Conservation (phyloP, 2,329 filamentous ascomycete species). For the Teratosphaeriaceae sp. region DNA sequence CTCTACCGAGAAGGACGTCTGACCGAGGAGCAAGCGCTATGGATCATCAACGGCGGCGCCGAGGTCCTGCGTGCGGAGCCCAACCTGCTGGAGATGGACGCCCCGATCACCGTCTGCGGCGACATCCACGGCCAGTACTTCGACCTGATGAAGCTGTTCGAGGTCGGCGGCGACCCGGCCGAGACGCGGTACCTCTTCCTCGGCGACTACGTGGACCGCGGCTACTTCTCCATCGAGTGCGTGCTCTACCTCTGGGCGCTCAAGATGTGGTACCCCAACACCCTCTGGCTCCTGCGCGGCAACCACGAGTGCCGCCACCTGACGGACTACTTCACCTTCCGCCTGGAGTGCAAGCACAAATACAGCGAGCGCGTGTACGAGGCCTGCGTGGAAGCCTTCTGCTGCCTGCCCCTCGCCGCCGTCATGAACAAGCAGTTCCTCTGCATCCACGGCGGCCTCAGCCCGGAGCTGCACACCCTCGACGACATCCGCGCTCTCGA, state of each 20-base stretch:
- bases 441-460: constrained; percentile 94
- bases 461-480: constrained; percentile 89
- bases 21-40: constrained; percentile 95
- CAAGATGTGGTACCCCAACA: constrained; percentile 99
- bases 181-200: constrained; percentile 97
- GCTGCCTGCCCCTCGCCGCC: constrained; percentile 82
- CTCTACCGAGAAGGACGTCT: constrained; percentile 96
- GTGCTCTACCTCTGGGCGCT: constrained; percentile 96
- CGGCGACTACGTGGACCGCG: constrained; percentile 95
- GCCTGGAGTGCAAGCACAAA: constrained; percentile 99
- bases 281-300: constrained; percentile 90
- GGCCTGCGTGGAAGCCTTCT: constrained; percentile 98
- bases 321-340: constrained; percentile 99
- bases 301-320: constrained; percentile 99
- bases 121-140: constrained; percentile 99
- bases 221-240: constrained; percentile 99
- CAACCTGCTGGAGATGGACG: constrained; percentile 98
- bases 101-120: constrained; percentile 95
- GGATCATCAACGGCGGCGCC: constrained; percentile 83
- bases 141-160: constrained; percentile 98
- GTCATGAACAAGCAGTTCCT: constrained; percentile 99
- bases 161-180: constrained; percentile 92
- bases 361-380: constrained; percentile 96
- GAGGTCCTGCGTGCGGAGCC: constrained; percentile 85
- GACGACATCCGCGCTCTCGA: constrained; percentile 97